A percentile compares a stretch with the other conserved stretches of the same genome.
Evolutionary conservation across 441 rosid species (phyloP).

Genomic region (Rhodomyrtus psidioides): DNA sequence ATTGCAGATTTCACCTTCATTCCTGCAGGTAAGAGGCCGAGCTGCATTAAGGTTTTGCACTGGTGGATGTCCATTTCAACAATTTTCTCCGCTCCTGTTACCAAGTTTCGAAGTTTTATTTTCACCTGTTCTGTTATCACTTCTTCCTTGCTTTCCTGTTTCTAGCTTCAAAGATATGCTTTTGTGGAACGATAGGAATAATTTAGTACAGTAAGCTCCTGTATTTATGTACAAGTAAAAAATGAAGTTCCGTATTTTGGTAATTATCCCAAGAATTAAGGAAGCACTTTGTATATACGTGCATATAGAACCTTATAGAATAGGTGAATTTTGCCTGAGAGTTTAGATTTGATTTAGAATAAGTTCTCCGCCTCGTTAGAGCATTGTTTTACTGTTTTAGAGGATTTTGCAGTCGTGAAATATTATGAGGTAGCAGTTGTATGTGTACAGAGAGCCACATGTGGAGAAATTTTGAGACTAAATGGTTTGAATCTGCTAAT

Average conservation of each 20-base stretch:
- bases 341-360: not conserved
- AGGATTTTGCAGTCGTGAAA: not conserved
- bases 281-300: not conserved
- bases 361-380: not conserved
- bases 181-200: not conserved
- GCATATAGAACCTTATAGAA: not conserved
- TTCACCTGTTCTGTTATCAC: not conserved
- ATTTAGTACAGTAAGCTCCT: not conserved
- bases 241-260: not conserved
- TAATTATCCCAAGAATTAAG: not conserved
- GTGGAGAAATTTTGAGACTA: not conserved
- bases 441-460: not conserved
- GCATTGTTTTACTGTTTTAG: not conserved
- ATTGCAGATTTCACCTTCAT: slow-evolving; percentile 64
- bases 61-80: not conserved
- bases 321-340: not conserved
- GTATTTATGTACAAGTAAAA: not conserved
- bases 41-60: not conserved
- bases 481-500: not conserved
- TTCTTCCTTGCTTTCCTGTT: not conserved
- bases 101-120: not conserved
- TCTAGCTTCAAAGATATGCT: not conserved
- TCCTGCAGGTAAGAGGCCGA: slow-evolving; percentile 45
- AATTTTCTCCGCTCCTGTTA: not conserved
- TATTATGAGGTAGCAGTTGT: not conserved